phyloP scores from a whole-genome alignment of 192 early-diverging fungal species.

The Dissophora ornata region DNA sequence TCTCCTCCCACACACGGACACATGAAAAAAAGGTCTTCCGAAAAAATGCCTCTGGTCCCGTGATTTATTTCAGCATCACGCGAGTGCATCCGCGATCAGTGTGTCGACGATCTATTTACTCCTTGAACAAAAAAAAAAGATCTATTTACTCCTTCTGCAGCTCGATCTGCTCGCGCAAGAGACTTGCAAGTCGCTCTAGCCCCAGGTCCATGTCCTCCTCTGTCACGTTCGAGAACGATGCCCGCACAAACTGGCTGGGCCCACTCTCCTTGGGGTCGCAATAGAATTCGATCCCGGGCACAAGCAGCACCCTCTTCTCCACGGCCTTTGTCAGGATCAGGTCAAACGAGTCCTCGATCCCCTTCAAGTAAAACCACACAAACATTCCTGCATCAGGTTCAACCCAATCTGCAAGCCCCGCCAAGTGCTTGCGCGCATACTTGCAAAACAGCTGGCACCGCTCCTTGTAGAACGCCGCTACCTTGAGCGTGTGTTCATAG shows the following conservation, averaged over 20 bases:
- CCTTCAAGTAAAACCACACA: slow-evolving; percentile 79
- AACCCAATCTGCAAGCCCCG: slow-evolving; percentile 66
- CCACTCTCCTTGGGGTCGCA: slow-evolving; percentile 57
- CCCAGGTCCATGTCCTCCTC: slow-evolving; percentile 71
- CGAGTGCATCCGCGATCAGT: too few relatives aligned
- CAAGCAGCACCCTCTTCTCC: slow-evolving; percentile 75
- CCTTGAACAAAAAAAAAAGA: too few relatives aligned
- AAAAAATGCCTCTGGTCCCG: too few relatives aligned
- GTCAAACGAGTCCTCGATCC: slow-evolving; percentile 63
- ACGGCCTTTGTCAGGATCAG: slow-evolving; percentile 70
- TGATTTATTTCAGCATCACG: too few relatives aligned
- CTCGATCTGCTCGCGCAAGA: slow-evolving; percentile 58
- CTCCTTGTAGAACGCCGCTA: slow-evolving; percentile 79
- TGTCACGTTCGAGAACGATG: slow-evolving; percentile 76
- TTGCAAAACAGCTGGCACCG: slow-evolving; percentile 77
- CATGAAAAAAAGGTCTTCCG: too few relatives aligned
- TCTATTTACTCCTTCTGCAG: too few relatives aligned
- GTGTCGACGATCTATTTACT: too few relatives aligned
- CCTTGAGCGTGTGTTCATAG: slow-evolving; percentile 72
- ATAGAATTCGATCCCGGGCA: slow-evolving; percentile 69
- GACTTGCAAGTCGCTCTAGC: slow-evolving; percentile 67
- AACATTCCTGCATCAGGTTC: slow-evolving; percentile 89
- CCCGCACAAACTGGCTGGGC: slow-evolving; percentile 70
- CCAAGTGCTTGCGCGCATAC: slow-evolving; percentile 70
- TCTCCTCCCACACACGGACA: too few relatives aligned